phyloP scores from a whole-genome alignment of 176 grass and related monocot species.

The Avena insularis region DNA sequence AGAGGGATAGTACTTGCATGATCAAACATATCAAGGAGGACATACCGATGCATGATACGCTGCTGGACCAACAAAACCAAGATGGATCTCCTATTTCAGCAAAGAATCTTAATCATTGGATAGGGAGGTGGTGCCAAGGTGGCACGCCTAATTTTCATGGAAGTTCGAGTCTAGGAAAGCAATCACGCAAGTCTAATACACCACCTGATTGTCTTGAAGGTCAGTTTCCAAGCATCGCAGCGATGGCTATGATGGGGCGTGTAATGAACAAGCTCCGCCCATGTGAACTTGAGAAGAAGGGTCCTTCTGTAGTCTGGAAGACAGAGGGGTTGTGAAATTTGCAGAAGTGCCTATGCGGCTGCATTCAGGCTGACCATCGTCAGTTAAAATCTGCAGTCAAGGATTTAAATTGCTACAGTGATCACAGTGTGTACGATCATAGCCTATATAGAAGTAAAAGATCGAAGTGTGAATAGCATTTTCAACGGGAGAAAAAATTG shows the following conservation, averaged over 20 bases:
- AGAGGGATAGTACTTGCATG: constrained; percentile 18
- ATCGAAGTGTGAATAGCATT: constrained; percentile 18
- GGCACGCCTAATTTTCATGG: constrained; percentile 42
- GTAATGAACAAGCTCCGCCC: constrained; percentile 53
- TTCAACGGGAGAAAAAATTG: neutral
- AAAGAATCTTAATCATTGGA: constrained; percentile 61
- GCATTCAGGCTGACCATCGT: neutral
- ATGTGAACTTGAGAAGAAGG: constrained; percentile 53
- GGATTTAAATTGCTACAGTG: neutral
- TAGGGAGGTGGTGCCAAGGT: constrained; percentile 67
- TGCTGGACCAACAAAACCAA: constrained; percentile 41
- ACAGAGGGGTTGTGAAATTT: constrained; percentile 42
- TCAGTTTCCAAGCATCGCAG: constrained; percentile 63
- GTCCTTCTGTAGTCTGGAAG: constrained; percentile 55
- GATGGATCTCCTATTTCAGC: constrained; percentile 41
- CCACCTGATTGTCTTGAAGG: constrained; percentile 50
- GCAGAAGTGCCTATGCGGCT: neutral
- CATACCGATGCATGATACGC: constrained; percentile 23
- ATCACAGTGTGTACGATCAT: neutral
- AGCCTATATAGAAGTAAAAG: neutral
- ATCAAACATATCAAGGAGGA: constrained; percentile 43
- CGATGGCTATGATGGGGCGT: constrained; percentile 67
- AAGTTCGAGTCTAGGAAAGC: constrained; percentile 34
- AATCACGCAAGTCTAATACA: constrained; percentile 25
- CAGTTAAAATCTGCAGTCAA: neutral